Percentiles rank a stretch among this genome's conserved stretches.
phyloP scores from a whole-genome alignment of 2,329 filamentous ascomycete species.

The Mollisiaceae sp. region DNA sequence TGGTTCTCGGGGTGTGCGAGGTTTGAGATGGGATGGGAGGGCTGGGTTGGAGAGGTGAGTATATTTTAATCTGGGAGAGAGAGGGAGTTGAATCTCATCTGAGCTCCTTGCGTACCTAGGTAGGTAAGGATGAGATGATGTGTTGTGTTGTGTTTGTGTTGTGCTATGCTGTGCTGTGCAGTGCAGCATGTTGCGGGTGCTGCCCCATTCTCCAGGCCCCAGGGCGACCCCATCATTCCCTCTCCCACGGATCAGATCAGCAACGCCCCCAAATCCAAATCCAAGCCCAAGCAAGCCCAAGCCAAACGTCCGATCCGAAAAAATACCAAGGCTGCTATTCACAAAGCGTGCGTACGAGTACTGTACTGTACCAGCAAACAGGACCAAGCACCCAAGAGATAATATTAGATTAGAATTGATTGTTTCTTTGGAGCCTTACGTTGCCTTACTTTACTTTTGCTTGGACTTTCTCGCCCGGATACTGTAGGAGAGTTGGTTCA shows the following conservation, averaged over 20 bases:
- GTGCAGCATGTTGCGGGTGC: not conserved
- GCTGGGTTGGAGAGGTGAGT: not conserved
- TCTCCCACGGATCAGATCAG: not conserved
- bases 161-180: too few species aligned
- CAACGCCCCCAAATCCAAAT: not conserved
- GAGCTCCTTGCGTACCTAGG: not conserved
- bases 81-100: not conserved
- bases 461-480: not conserved
- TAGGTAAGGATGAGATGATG: too few species aligned
- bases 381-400: not conserved
- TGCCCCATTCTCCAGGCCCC: not conserved
- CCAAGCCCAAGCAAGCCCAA: not conserved
- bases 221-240: not conserved
- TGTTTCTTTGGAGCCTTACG: not conserved
- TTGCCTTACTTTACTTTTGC: not conserved
- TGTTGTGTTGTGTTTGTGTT: not conserved
- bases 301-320: not conserved
- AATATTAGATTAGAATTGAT: conserved; percentile 5
- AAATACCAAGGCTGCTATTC: too few species aligned
- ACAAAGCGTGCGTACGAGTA: too few species aligned
- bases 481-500: too few species aligned
- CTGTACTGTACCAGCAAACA: not conserved
- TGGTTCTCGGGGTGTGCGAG: not conserved
- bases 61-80: not conserved
- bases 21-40: too few species aligned